These are phyloP conservation scores for Epichloe sylvatica DNA, from an alignment of 2,329 filamentous ascomycete genomes.

Conservation along the genomic window DNA sequence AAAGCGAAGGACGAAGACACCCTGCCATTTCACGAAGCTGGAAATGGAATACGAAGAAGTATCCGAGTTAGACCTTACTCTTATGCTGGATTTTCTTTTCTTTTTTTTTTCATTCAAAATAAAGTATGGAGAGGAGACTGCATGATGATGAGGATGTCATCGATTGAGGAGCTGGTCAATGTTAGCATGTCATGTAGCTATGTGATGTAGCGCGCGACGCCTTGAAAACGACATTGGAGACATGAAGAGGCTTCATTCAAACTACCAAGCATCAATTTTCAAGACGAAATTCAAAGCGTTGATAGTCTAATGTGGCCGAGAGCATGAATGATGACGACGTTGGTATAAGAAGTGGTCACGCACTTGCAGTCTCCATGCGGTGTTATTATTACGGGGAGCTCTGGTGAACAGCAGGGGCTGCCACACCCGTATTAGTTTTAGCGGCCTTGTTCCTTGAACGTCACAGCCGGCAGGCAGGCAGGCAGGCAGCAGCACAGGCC, in stretches of 20 bases:
- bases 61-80: background rate
- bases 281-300: background rate
- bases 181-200: conserved; percentile 3
- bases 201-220: conserved; percentile 2
- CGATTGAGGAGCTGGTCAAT: background rate
- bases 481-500: too few relatives aligned
- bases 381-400: too few relatives aligned
- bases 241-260: background rate
- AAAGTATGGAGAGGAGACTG: background rate
- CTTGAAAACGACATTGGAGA: conserved; percentile 3
- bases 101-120: background rate
- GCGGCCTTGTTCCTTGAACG: too few relatives aligned
- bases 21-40: background rate
- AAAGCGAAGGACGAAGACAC: background rate
- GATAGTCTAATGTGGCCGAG: too few relatives aligned
- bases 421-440: too few relatives aligned
- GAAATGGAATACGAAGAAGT: background rate
- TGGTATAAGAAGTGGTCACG: too few relatives aligned
- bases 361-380: too few relatives aligned
- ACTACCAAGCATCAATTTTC: background rate
- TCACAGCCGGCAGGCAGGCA: too few relatives aligned
- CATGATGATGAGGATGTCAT: background rate
- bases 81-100: background rate
- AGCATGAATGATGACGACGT: too few relatives aligned
- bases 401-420: too few relatives aligned